Evolutionary conservation across 2,329 filamentous ascomycete species (phyloP).

Genomic region (Xylogone sp.): DNA sequence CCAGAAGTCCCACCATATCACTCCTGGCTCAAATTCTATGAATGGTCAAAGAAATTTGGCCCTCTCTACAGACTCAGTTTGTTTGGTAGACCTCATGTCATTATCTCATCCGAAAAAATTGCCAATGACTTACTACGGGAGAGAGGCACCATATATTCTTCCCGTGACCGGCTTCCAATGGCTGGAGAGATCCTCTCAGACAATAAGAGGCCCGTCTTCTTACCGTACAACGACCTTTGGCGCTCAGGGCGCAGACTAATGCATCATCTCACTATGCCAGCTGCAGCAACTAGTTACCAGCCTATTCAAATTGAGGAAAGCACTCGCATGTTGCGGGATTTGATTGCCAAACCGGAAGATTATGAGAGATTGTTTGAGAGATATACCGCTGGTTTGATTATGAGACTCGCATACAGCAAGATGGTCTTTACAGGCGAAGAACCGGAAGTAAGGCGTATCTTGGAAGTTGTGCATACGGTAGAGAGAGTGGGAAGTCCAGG

Average conservation of each 20-base stretch:
- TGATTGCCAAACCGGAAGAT: conserved; percentile 28
- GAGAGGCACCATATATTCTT: conserved; percentile 34
- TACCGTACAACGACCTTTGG: conserved; percentile 27
- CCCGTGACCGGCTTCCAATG: conserved; percentile 31
- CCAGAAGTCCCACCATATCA: conserved; percentile 30
- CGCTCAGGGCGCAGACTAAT: conserved; percentile 28
- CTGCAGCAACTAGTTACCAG: conserved; percentile 1
- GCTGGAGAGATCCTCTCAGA: conserved; percentile 29
- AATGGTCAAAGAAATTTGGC: conserved; percentile 32
- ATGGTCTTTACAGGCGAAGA: conserved; percentile 31
- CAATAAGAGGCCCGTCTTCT: conserved; percentile 25
- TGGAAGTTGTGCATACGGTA: conserved; percentile 30
- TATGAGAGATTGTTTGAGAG: conserved; percentile 36
- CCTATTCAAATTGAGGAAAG: conserved; percentile 22
- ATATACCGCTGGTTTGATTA: conserved; percentile 36
- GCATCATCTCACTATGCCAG: conserved; percentile 13
- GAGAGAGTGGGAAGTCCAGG: conserved; percentile 34
- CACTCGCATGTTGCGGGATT: conserved; percentile 25
- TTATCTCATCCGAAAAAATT: conserved; percentile 35
- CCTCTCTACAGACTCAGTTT: conserved; percentile 41
- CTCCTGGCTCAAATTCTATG: conserved; percentile 38
- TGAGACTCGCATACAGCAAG: conserved; percentile 36
- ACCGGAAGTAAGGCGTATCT: conserved; percentile 24
- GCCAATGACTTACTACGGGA: conserved; percentile 39
- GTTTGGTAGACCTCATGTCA: conserved; percentile 33